Evolutionary conservation across 1,284 basidiomycete species (phyloP).

Genomic region (Porogramme epimiltina): DNA sequence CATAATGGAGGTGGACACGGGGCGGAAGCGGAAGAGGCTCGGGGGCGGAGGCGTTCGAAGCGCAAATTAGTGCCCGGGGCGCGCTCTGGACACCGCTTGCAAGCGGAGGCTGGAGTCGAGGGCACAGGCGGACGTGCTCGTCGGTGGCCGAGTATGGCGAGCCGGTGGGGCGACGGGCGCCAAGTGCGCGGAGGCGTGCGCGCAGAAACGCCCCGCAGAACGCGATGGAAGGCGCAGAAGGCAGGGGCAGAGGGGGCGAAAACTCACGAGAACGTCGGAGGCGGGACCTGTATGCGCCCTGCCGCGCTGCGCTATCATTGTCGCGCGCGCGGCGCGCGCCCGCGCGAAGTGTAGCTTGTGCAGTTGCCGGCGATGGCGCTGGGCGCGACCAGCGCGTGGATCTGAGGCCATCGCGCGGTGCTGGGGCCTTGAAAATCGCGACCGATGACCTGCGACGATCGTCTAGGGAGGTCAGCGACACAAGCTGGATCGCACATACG

Average conservation of each 20-base stretch:
- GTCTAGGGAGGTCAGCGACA: background rate
- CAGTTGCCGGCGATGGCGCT: background rate
- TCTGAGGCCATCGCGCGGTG: background rate
- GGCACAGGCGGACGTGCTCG: background rate
- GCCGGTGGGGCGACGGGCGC: background rate
- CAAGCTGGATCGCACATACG: too few species aligned
- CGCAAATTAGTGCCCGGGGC: background rate
- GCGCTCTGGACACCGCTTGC: too few species aligned
- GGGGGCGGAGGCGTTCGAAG: background rate
- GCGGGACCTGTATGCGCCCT: background rate
- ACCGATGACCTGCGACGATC: background rate
- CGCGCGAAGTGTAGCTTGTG: background rate
- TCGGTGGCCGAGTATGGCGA: background rate
- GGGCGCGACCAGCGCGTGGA: background rate
- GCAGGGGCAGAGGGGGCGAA: background rate
- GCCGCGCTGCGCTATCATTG: background rate
- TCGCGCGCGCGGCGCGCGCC: background rate
- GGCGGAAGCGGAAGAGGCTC: background rate
- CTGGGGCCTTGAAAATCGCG: background rate
- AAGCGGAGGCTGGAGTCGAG: too few species aligned
- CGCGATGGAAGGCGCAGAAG: background rate
- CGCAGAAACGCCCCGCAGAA: background rate
- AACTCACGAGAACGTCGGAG: constrained; percentile 6
- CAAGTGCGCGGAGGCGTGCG: background rate
- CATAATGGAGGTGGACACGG: background rate